A percentile compares a stretch with the other conserved stretches of the same genome.
Evolutionary conservation across 2,329 filamentous ascomycete species (phyloP).

Genomic region (Pyrenochaeta sp.): DNA sequence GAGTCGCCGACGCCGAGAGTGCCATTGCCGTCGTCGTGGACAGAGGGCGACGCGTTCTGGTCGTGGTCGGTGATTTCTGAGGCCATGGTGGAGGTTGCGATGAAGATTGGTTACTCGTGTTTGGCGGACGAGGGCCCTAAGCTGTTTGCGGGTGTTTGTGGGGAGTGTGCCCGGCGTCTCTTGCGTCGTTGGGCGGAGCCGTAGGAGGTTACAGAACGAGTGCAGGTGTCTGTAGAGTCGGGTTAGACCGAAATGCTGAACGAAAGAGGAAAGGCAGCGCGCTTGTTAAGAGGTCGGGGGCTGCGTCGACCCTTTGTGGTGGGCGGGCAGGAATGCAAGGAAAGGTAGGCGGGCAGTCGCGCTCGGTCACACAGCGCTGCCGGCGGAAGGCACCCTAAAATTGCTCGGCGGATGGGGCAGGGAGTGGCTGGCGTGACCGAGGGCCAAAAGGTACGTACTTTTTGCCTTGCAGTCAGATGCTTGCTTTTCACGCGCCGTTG

Average conservation of each 20-base stretch:
- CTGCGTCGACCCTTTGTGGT: conserved; percentile 45
- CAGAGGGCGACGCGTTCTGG: conserved; percentile 59
- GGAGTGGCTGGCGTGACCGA: conserved; percentile 22
- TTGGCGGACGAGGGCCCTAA: conserved; percentile 47
- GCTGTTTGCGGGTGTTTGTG: conserved; percentile 50
- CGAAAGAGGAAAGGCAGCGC: conserved; percentile 46
- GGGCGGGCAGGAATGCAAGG: conserved; percentile 49
- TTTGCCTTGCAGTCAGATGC: conserved; percentile 1
- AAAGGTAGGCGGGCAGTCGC: conserved; percentile 23
- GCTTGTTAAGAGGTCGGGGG: conserved; percentile 48
- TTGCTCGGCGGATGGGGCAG: conserved; percentile 22
- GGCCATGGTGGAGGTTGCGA: conserved; percentile 49
- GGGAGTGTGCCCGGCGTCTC: conserved; percentile 33
- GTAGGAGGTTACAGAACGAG: conserved; percentile 38
- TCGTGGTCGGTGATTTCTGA: conserved; percentile 61
- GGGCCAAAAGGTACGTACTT: conserved; percentile 31
- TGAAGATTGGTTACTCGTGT: conserved; percentile 43
- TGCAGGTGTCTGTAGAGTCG: conserved; percentile 27
- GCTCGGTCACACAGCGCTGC: conserved; percentile 42
- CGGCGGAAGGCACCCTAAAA: conserved; percentile 25
- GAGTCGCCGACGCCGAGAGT: conserved; percentile 63
- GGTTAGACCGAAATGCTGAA: conserved; percentile 42
- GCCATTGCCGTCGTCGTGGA: conserved; percentile 63
- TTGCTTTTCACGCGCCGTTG: conserved; percentile 31
- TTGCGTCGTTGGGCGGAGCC: conserved; percentile 28